Conservation (phyloP, 192 early-diverging fungal species). For the Helicostylum pulchrum region DNA sequence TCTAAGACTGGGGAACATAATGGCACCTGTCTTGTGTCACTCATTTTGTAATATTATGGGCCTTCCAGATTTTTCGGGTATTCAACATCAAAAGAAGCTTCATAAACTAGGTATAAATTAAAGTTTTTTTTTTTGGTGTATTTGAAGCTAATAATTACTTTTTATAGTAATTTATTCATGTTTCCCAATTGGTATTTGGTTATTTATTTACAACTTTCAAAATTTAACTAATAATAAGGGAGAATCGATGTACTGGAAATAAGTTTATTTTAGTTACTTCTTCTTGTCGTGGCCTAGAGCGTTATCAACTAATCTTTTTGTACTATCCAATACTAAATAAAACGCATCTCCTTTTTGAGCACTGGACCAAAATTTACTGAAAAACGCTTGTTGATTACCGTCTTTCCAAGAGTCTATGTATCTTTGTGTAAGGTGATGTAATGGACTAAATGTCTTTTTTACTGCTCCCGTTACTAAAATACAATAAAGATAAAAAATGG, state of each 20-base stretch:
- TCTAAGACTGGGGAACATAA: conserved; percentile 53
- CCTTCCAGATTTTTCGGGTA: conserved; percentile 56
- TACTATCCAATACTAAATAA: conserved; percentile 33
- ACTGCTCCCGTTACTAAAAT: conserved; percentile 27
- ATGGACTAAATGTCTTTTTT: conserved; percentile 32
- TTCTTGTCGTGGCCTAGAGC: conserved; percentile 10
- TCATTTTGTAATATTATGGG: conserved; percentile 76
- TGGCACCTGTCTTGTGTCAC: conserved; percentile 56
- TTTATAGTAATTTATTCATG: neutral
- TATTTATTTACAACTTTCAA: neutral
- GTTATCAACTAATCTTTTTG: conserved; percentile 31
- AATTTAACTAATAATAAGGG: neutral
- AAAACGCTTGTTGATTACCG: conserved; percentile 42
- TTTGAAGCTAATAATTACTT: neutral
- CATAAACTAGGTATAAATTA: conserved; percentile 9
- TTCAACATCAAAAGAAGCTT: neutral
- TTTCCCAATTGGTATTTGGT: neutral
- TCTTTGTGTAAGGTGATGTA: conserved; percentile 27
- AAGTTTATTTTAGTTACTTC: neutral
- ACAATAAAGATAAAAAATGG: neutral
- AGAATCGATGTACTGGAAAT: neutral
- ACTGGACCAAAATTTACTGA: conserved; percentile 37
- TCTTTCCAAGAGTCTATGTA: conserved; percentile 42
- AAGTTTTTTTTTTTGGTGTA: too few species aligned
- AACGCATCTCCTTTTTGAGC: conserved; percentile 38